Base-by-base conservation (phyloP, 805 yeast genomes). In the Lachancea nothofagi region DNA sequence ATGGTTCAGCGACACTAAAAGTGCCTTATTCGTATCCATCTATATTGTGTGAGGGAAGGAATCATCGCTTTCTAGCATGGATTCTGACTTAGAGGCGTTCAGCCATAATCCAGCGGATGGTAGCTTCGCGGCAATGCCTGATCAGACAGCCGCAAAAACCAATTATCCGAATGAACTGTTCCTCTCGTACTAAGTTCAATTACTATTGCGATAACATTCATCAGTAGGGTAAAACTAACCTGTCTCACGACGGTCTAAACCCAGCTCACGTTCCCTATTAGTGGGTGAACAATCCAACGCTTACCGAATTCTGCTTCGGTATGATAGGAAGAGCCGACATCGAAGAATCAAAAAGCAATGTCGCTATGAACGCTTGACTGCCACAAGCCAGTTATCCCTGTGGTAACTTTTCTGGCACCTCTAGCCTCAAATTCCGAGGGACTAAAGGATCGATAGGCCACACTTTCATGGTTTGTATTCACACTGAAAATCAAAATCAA, bases 21-120 rank as follows among this genome's bases (percentile, higher is more conserved):
- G 55, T 64, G 61, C 66, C 66, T 64, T 59, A 63, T 65, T 65
- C 61, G 51, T 61, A 64, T 62, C 62, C 68, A 59, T 51, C 67
- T 61, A 61, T 54, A 57, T 59, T 61, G 65, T 61, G 66, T 65
- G 64, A 56, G 66, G 66, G 57, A 55, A 62, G 48, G 48, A 59
- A 62, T 65, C 67, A 57, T 62, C 69, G 67, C 68, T 47, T 64
- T 53, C 68, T 66, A 50, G 80, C 78, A 46, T 73, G 71, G 67
- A 75, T 74, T 47, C 77, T 77, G 69, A 61, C 67, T 50, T 63
- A 63, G 69, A 66, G 68, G 69, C 70, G 69, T 64, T 65, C 70
- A 65, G 69, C 69, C 69, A 59, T 65, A 56, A 66, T 67, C 70
- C 70, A 62, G 66, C 69, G 62, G 70, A 65, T 67, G 71, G 69